Percentiles rank a stretch among this genome's conserved stretches.
phyloP scores from a whole-genome alignment of 306 rosid species.

The Pyrus pyrifolia region DNA sequence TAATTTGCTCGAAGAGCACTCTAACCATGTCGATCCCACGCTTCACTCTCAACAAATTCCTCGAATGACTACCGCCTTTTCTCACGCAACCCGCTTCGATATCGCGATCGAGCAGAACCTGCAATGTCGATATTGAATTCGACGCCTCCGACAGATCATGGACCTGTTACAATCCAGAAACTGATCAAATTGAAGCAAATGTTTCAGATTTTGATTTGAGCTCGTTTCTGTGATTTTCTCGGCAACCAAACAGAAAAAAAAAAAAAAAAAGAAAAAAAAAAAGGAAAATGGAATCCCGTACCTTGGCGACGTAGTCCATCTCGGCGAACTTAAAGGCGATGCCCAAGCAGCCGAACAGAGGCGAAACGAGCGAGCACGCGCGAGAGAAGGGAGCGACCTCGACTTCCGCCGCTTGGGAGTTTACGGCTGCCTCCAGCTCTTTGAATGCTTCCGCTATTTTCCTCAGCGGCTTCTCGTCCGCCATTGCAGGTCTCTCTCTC shows the following conservation, averaged over 20 bases:
- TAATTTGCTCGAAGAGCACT: slow-evolving; percentile 70
- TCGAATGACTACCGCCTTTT: slow-evolving; percentile 69
- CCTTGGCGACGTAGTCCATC: slow-evolving; percentile 82
- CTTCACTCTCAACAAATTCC: slow-evolving; percentile 83
- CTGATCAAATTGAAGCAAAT: neutral
- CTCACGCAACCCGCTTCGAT: slow-evolving; percentile 42
- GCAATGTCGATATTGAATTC: slow-evolving; percentile 50
- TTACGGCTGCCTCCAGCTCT: slow-evolving; percentile 42
- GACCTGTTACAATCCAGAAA: slow-evolving; percentile 42
- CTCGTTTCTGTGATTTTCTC: neutral
- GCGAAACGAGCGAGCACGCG: slow-evolving; percentile 80
- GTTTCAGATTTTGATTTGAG: neutral
- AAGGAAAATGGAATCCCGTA: neutral
- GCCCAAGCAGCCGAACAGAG: slow-evolving; percentile 83
- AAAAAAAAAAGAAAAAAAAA: too few species aligned
- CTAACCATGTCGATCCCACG: slow-evolving; percentile 93
- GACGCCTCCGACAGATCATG: slow-evolving; percentile 75
- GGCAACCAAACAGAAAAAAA: neutral
- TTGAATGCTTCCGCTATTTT: slow-evolving; percentile 61
- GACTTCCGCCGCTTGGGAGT: slow-evolving; percentile 35
- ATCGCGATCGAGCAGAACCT: slow-evolving; percentile 61
- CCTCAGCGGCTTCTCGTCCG: slow-evolving; percentile 44
- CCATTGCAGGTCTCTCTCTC: slow-evolving; percentile 36
- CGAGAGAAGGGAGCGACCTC: slow-evolving; percentile 59
- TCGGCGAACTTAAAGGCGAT: slow-evolving; percentile 97